phyloP scores from a whole-genome alignment of 1,284 basidiomycete species.

The Cutaneotrichosporon dermatis region DNA sequence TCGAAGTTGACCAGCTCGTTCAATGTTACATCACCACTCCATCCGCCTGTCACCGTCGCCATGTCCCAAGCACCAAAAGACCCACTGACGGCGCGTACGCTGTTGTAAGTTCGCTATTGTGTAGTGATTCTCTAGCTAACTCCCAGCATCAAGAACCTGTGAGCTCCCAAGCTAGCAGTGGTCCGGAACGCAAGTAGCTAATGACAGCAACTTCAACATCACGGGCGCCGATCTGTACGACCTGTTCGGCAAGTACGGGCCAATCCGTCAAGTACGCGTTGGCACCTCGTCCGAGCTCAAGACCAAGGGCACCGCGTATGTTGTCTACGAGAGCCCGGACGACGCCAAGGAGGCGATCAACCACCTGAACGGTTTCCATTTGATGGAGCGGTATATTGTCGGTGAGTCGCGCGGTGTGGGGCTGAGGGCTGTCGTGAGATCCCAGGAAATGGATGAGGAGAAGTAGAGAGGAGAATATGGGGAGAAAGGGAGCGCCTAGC shows the following conservation, averaged over 20 bases:
- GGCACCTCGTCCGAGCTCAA: slow-evolving; percentile 74
- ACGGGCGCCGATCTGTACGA: slow-evolving; percentile 89
- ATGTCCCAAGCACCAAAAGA: slow-evolving; percentile 34
- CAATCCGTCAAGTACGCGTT: slow-evolving; percentile 90
- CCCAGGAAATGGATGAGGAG: too few relatives aligned
- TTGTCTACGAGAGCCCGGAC: slow-evolving; percentile 55
- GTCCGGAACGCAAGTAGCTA: neutral
- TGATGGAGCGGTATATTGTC: slow-evolving; percentile 96
- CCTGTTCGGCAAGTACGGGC: slow-evolving; percentile 94
- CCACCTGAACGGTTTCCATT: slow-evolving; percentile 94
- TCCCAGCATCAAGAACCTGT: slow-evolving; percentile 47
- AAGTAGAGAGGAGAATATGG: too few relatives aligned
- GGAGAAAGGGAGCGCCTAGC: too few relatives aligned
- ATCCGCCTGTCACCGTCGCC: neutral
- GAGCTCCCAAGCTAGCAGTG: slow-evolving; percentile 10
- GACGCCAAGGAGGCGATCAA: slow-evolving; percentile 94
- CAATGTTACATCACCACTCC: neutral
- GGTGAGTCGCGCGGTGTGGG: slow-evolving; percentile 45
- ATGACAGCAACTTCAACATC: slow-evolving; percentile 76
- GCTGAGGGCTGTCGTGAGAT: too few relatives aligned
- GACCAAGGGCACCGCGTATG: slow-evolving; percentile 92
- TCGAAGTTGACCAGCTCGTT: too few relatives aligned
- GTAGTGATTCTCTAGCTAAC: slow-evolving; percentile 9
- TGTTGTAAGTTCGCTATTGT: slow-evolving; percentile 37
- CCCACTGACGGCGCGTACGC: slow-evolving; percentile 38